Evolutionary conservation across 768 basidiomycete species (phyloP).

Genomic region (Pleurotus tuoliensis): DNA sequence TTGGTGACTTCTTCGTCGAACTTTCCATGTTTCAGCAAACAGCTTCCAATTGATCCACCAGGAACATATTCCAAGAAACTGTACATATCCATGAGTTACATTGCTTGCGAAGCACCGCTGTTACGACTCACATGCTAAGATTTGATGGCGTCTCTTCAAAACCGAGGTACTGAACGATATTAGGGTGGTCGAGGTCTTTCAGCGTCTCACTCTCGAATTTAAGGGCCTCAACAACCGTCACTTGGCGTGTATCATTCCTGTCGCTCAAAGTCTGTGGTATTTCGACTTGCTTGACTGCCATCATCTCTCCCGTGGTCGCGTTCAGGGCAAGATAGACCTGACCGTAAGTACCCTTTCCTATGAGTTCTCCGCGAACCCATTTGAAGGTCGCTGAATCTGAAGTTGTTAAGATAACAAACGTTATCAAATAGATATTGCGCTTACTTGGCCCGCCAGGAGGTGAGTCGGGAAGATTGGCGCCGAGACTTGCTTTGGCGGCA

Average conservation of each 20-base stretch:
- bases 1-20: slow-evolving; percentile 91
- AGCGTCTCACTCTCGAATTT: slow-evolving; percentile 95
- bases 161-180: slow-evolving; percentile 97
- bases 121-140: slow-evolving; percentile 78
- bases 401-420: slow-evolving; percentile 11
- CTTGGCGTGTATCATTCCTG: slow-evolving; percentile 82
- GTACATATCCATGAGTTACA: slow-evolving; percentile 6
- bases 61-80: slow-evolving; percentile 99
- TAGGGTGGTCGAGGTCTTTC: slow-evolving; percentile 93
- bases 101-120: not conserved
- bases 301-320: slow-evolving; percentile 96
- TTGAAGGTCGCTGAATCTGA: slow-evolving; percentile 75
- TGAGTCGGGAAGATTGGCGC: slow-evolving; percentile 48
- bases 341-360: slow-evolving; percentile 96
- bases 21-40: slow-evolving; percentile 87
- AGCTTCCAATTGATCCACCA: slow-evolving; percentile 91
- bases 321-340: slow-evolving; percentile 95
- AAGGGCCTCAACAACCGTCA: slow-evolving; percentile 83
- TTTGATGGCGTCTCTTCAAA: slow-evolving; percentile 86
- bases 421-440: slow-evolving; percentile 26
- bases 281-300: slow-evolving; percentile 99
- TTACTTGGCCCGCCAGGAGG: slow-evolving; percentile 65
- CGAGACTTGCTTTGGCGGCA: slow-evolving; percentile 38
- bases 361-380: slow-evolving; percentile 97
- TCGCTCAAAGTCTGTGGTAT: slow-evolving; percentile 89